Evolutionary conservation across 2,329 filamentous ascomycete genomes (phyloP).

Genomic region (Neopestalotiopsis rosae): DNA sequence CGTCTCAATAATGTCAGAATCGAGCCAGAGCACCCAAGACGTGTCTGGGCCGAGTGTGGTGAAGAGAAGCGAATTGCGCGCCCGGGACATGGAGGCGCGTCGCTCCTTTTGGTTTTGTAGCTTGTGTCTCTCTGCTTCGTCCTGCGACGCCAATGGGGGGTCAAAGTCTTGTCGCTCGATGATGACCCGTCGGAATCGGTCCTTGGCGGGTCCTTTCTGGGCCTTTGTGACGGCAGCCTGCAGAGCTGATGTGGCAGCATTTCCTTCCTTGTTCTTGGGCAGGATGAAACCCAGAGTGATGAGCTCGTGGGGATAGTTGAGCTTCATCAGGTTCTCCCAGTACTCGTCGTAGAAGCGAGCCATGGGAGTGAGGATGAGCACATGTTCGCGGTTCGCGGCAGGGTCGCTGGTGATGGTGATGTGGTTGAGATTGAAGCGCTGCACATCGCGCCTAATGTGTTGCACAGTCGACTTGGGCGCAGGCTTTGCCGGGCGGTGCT

Average conservation of each 20-base stretch:
- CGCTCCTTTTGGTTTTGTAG: conserved; percentile 87
- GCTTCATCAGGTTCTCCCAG: conserved; percentile 88
- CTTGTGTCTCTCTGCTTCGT: conserved; percentile 89
- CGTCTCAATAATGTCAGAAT: conserved; percentile 89
- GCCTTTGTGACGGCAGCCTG: conserved; percentile 86
- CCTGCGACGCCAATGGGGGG: conserved; percentile 77
- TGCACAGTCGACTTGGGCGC: conserved; percentile 65
- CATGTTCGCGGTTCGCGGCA: conserved; percentile 78
- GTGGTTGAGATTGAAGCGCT: conserved; percentile 94
- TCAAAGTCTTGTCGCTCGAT: conserved; percentile 97
- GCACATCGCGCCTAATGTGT: conserved; percentile 77
- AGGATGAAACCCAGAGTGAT: conserved; percentile 97
- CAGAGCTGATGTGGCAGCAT: conserved; percentile 80
- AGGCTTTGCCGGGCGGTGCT: conserved; percentile 53
- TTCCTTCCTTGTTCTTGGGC: conserved; percentile 91
- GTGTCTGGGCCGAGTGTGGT: conserved; percentile 90
- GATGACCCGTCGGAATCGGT: conserved; percentile 89
- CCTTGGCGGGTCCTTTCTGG: conserved; percentile 79
- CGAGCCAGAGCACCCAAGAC: conserved; percentile 97
- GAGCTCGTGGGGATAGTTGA: conserved; percentile 90
- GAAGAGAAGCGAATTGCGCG: conserved; percentile 92
- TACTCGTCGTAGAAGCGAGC: conserved; percentile 92
- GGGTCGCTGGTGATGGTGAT: conserved; percentile 82
- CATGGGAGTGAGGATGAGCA: conserved; percentile 92
- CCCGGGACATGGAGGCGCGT: conserved; percentile 88